Evolutionary conservation across 2,329 filamentous ascomycete species (phyloP).

Genomic region (Clonostachys solani): DNA sequence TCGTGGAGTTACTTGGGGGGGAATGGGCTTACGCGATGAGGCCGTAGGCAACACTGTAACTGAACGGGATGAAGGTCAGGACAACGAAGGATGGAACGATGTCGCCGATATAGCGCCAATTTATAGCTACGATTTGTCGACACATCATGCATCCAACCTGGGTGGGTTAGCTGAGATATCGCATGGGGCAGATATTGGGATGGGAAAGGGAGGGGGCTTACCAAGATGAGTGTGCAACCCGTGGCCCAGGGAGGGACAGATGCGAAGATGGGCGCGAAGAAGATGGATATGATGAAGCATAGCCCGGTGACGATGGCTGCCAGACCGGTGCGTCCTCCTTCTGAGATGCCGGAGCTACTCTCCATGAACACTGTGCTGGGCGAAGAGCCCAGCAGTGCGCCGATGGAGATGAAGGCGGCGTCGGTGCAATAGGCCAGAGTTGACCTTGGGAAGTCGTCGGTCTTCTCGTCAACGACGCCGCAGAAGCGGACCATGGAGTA

Average conservation of each 20-base stretch:
- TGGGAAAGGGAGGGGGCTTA: constrained; percentile 15
- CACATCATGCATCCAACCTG: constrained; percentile 76
- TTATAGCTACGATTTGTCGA: constrained; percentile 68
- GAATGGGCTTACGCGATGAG: constrained; percentile 60
- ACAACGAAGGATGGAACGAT: constrained; percentile 73
- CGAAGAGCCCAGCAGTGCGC: constrained; percentile 63
- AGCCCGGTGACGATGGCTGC: constrained; percentile 66
- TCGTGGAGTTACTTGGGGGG: not conserved
- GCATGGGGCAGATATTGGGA: not conserved
- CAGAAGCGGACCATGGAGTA: constrained; percentile 81
- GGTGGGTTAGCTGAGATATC: no score
- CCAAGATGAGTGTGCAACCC: constrained; percentile 67
- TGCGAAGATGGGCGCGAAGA: constrained; percentile 73
- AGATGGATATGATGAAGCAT: constrained; percentile 68
- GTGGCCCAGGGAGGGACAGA: constrained; percentile 78
- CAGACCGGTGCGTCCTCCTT: constrained; percentile 69
- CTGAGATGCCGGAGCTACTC: constrained; percentile 70
- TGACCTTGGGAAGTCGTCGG: constrained; percentile 81
- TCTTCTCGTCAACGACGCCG: constrained; percentile 56
- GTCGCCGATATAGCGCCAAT: constrained; percentile 74
- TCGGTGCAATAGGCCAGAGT: constrained; percentile 75
- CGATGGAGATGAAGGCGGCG: constrained; percentile 67
- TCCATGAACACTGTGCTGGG: constrained; percentile 75
- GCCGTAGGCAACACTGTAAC: constrained; percentile 74
- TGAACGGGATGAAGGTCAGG: constrained; percentile 72